These are phyloP conservation scores for Termitomyces sp. DNA, from an alignment of 768 basidiomycete species.

Conservation along the genomic window DNA sequence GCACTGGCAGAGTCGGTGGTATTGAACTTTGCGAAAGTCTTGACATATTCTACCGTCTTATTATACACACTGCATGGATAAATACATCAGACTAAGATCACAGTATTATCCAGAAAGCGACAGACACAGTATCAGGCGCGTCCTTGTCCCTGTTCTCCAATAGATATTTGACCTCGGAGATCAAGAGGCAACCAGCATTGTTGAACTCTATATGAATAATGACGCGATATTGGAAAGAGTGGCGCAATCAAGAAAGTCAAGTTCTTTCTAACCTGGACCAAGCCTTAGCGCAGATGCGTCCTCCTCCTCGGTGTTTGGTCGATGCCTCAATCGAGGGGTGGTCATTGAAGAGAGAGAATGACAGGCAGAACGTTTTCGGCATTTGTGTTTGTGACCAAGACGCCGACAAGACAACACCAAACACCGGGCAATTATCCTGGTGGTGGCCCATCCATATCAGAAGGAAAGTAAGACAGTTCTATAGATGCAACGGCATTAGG, in stretches of 20 bases:
- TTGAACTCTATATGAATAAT: conserved; percentile 62
- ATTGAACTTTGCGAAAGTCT: conserved; percentile 87
- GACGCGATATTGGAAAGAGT: background rate
- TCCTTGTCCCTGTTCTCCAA: conserved; percentile 85
- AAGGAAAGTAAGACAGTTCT: conserved; percentile 30
- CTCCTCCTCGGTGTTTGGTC: conserved; percentile 69
- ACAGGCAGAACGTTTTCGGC: background rate
- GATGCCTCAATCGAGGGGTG: conserved; percentile 60
- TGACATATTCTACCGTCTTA: conserved; percentile 89
- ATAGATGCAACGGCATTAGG: conserved; percentile 23
- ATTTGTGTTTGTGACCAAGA: background rate
- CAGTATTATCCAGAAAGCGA: conserved; percentile 7
- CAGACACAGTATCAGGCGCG: conserved; percentile 82
- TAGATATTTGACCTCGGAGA: conserved; percentile 89
- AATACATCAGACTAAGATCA: background rate
- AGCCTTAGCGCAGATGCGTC: conserved; percentile 84
- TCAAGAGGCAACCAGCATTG: conserved; percentile 85
- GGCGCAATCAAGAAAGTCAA: background rate
- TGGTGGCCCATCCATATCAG: conserved; percentile 14
- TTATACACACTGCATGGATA: conserved; percentile 68
- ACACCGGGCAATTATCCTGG: background rate
- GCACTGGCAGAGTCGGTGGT: conserved; percentile 80
- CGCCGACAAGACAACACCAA: background rate
- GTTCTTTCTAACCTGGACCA: conserved; percentile 50
- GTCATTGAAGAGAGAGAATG: conserved; percentile 33